Conservation (phyloP, 1,284 basidiomycete species). For the Pyrrhoderma noxium region DNA sequence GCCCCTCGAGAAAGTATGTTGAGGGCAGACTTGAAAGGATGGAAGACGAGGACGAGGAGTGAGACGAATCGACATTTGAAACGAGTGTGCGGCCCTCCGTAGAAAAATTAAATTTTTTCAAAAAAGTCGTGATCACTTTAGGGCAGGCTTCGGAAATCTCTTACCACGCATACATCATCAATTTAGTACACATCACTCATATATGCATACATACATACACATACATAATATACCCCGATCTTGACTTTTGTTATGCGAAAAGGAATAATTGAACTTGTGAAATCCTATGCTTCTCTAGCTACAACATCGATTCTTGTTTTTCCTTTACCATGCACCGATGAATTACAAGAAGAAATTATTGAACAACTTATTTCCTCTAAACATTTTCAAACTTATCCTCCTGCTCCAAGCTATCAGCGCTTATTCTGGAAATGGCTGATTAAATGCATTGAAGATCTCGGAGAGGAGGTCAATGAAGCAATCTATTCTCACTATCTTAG, state of each 20-base stretch:
- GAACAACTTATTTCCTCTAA: constrained; percentile 39
- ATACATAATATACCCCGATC: no score
- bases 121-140: constrained; percentile 11
- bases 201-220: no score
- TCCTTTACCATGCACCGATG: constrained; percentile 25
- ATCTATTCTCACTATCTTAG: constrained; percentile 56
- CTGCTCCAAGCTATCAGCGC: constrained; percentile 52
- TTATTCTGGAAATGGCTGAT: constrained; percentile 69
- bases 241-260: constrained; percentile 4
- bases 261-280: constrained; percentile 37
- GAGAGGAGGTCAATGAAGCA: constrained; percentile 53
- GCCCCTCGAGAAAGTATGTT: constrained; percentile 8
- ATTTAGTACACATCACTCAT: background rate
- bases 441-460: constrained; percentile 39
- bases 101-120: background rate
- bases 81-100: background rate
- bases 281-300: constrained; percentile 47
- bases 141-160: constrained; percentile 1
- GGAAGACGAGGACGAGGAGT: constrained; percentile 11
- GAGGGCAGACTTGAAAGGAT: background rate
- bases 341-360: constrained; percentile 49
- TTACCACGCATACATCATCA: background rate
- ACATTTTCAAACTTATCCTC: constrained; percentile 51
- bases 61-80: constrained; percentile 10
- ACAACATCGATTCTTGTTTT: constrained; percentile 38